These are phyloP conservation scores for Stenocarpella maydis DNA, from an alignment of 2,329 filamentous ascomycete genomes.

Conservation along the genomic window DNA sequence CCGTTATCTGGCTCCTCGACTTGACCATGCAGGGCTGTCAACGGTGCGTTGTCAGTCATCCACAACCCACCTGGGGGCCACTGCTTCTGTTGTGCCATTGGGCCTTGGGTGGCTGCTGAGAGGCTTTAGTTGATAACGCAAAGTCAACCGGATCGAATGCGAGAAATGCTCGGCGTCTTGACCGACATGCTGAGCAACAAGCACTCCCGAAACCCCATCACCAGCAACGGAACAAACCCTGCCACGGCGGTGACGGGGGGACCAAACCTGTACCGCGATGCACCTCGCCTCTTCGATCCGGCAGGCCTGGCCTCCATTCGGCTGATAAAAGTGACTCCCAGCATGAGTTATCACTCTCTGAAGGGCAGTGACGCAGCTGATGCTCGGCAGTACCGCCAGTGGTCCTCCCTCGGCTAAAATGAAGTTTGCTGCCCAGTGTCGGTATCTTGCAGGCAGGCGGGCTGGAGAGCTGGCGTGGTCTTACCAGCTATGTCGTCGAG, in stretches of 20 bases:
- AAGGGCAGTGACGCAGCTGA: neutral
- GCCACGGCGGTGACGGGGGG: neutral
- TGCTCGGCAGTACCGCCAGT: slow-evolving; percentile 2
- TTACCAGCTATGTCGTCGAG: slow-evolving; percentile 7
- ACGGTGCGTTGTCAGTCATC: slow-evolving; percentile 18
- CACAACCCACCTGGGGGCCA: slow-evolving; percentile 2
- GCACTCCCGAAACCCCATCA: slow-evolving; percentile 6
- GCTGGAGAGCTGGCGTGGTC: slow-evolving; percentile 22
- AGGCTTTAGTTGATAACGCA: slow-evolving; percentile 16
- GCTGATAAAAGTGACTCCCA: slow-evolving; percentile 2
- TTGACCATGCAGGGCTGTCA: slow-evolving; percentile 9
- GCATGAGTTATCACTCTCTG: neutral
- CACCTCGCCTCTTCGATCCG: slow-evolving; percentile 8
- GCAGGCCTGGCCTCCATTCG: neutral
- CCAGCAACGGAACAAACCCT: neutral
- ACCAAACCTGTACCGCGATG: neutral
- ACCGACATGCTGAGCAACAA: slow-evolving; percentile 1
- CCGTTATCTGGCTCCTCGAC: slow-evolving; percentile 5
- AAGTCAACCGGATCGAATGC: neutral
- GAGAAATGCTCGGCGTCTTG: slow-evolving; percentile 1
- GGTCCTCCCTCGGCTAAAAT: slow-evolving; percentile 22
- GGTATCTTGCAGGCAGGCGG: slow-evolving; percentile 3
- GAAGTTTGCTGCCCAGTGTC: neutral
- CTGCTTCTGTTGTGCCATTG: neutral
- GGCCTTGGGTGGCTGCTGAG: slow-evolving; percentile 18